Evolutionary conservation across 495 filamentous ascomycete species (phyloP), one percentile per base, ranked within the genome.

Genomic region (Aspergillus leporis): DNA sequence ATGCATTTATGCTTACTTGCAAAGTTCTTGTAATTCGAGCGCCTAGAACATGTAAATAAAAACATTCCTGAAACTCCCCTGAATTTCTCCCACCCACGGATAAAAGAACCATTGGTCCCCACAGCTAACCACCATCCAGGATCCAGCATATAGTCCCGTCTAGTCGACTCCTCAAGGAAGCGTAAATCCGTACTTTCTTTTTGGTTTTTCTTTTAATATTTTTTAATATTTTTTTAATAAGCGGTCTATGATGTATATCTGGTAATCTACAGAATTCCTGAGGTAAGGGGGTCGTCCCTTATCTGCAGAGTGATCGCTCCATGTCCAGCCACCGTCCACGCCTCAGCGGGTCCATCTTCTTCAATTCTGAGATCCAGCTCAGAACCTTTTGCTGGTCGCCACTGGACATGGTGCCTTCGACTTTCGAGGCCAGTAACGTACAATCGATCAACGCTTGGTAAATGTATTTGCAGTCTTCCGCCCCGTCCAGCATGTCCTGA

Each of bases 391-490:
- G 68, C 54, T 64, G 68, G 58, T 86, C 80, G 14, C 65, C 66
- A 13, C 58, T 47, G 5, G 69, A 73, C 63, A 68, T 67, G 53
- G 41, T 67, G 45, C 68, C 72, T 58, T 65, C 60, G 56, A 71
- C 72, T 62, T 74, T 77, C 18, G 64, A 72, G n/a, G 49, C 70
- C 55, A 74, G 58, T 61, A 71, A 59, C 28, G 68, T 74, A 66
- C 31, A 89, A 74, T 87, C 82, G 40, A 93, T 80, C 54, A 96
- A 73, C 6, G 86, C 86, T 68, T 92, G 87, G 65, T 93, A 90
- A 18, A 93, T 87, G 75, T 88, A 90, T 69, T 91, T 92, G 66
- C 86, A 86, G 55, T 90, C 84, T 22, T 81, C 81, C n/a, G 87
- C 89, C 52, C 86, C 87, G 61, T 90, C 86, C 19, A 92, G 70